A percentile compares a stretch with the other conserved stretches of the same genome.
phyloP scores from a whole-genome alignment of 163 green algal genomes.

The Scenedesmus sp. region DNA sequence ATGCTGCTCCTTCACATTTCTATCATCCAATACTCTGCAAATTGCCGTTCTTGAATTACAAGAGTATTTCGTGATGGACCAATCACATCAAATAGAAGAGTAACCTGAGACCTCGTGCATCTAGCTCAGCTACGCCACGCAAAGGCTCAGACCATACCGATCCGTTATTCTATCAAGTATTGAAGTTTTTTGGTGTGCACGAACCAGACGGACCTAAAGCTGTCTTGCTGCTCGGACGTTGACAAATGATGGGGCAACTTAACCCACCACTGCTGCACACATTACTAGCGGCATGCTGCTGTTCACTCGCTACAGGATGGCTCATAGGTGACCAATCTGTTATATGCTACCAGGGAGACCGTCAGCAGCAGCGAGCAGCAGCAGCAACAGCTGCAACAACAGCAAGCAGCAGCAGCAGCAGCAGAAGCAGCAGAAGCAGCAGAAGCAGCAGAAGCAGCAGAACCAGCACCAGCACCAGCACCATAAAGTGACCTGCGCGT shows the following conservation, averaged over 20 bases:
- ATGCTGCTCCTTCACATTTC: too few species aligned
- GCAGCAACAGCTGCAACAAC: background rate
- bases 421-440: too few species aligned
- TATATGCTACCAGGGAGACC: background rate
- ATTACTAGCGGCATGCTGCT: background rate
- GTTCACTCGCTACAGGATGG: conserved; percentile 1
- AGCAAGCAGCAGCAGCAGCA: background rate
- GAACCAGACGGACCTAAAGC: background rate
- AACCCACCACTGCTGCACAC: background rate
- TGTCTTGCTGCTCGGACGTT: too few species aligned
- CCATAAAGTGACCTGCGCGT: too few species aligned
- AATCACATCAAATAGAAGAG: too few species aligned
- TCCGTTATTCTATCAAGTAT: too few species aligned
- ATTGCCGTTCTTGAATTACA: too few species aligned
- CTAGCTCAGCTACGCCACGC: background rate
- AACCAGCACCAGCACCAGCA: too few species aligned
- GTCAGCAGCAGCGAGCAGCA: background rate
- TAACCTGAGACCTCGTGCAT: too few species aligned
- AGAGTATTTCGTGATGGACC: too few species aligned
- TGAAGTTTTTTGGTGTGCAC: background rate
- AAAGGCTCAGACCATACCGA: too few species aligned
- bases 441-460: background rate
- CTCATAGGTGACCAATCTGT: background rate
- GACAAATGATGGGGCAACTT: background rate
- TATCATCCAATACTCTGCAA: too few species aligned